Evolutionary conservation across 345 rosid genomes (phyloP), one percentile per base, ranked within the genome.

Genomic region (Boechera retrofracta): DNA sequence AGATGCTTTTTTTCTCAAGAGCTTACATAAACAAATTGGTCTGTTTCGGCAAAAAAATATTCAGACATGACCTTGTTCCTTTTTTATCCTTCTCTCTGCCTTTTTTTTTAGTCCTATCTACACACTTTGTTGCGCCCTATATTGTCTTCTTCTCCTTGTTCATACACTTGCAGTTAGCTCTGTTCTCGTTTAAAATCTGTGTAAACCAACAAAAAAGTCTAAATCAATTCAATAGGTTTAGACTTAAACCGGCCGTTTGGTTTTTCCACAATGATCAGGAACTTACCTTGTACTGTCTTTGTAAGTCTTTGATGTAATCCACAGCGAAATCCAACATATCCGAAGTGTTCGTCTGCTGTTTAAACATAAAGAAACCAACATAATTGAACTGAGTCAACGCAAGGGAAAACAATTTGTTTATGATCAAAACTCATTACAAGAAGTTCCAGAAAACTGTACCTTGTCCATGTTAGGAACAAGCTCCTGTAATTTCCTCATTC

Each of bases 321-420:
- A 95, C 99, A 7, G 99, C 99, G 79, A 92, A 86, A 80, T 95
- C 99, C 65, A 95, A 82, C 99, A 92, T 95, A 83, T 91, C 98
- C 16, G 98, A 81, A 2, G 98, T 95, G 86, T 86, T 95, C 5
- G 98, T 92, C 91, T 95, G 99, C 99, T 95, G 87, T 69, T 66
- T 59, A 76, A 38, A 18, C 47, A 68, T 65, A 77, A 61, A 31
- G 35, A 41, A 56, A 57, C 31, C 52, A 42, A 51, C 0, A 65
- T 28, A 33, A 16, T 16, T 38, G 24, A 67, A 5, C 77, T 26
- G 2, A 73, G 2, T 31, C 41, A 41, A 56, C 28, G 5, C 57
- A 62, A 49, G 39, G 42, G 13, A 32, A 44, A 59, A 58, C 42
- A 18, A 1, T 10, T 72, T 15, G 29, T 10, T 39, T 54, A 7